A percentile compares a stretch with the other conserved stretches of the same genome.
These are phyloP conservation scores for Dipteronia dyeriana DNA, from an alignment of 345 rosid species.

Conservation along the genomic window DNA sequence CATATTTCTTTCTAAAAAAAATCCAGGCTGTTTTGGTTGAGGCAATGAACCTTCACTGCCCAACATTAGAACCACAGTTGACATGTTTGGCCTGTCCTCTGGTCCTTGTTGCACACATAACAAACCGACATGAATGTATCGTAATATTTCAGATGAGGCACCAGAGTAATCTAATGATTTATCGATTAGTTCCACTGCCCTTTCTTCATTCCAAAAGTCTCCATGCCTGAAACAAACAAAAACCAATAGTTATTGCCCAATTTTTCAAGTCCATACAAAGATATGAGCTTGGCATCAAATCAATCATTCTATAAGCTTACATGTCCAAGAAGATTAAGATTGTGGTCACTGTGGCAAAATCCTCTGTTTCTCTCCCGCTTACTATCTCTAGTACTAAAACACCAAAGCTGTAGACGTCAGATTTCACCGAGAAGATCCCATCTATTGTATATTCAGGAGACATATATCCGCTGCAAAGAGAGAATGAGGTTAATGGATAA, in stretches of 20 bases:
- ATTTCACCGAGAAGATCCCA: slow-evolving; percentile 35
- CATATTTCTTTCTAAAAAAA: too few relatives aligned
- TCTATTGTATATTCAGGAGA: slow-evolving; percentile 36
- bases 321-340: too few relatives aligned
- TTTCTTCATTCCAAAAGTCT: slow-evolving; percentile 31
- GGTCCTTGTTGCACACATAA: slow-evolving; percentile 49
- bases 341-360: too few relatives aligned
- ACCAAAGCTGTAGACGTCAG: slow-evolving; percentile 42
- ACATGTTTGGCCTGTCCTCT: slow-evolving; percentile 52
- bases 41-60: slow-evolving; percentile 31
- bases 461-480: slow-evolving; percentile 32
- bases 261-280: too few relatives aligned
- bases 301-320: too few relatives aligned
- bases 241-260: not conserved
- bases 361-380: slow-evolving; percentile 17
- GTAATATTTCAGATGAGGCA: slow-evolving; percentile 11
- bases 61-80: slow-evolving; percentile 46
- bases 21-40: slow-evolving; percentile 27
- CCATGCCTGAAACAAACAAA: slow-evolving; percentile 32
- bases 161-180: not conserved
- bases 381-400: slow-evolving; percentile 37
- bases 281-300: too few relatives aligned
- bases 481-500: not conserved
- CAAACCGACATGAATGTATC: slow-evolving; percentile 47
- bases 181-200: slow-evolving; percentile 16